These are phyloP conservation scores for Ophiostoma perfectum DNA, from an alignment of 2,329 filamentous ascomycete genomes.

Conservation along the genomic window DNA sequence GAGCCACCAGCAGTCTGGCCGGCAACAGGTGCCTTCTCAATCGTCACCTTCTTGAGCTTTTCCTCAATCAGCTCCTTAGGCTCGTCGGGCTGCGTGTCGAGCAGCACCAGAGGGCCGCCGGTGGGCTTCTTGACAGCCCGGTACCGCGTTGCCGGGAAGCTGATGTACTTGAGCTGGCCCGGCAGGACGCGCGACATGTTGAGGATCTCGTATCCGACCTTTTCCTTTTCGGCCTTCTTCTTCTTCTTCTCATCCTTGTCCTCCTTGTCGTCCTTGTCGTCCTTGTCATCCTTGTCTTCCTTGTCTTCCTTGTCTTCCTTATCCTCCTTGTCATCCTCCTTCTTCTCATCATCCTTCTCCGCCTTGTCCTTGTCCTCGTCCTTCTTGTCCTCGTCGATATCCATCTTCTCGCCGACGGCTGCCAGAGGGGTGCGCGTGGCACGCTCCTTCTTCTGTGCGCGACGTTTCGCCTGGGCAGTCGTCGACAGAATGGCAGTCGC, in stretches of 20 bases:
- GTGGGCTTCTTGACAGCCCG: slow-evolving; percentile 90
- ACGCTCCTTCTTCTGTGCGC: slow-evolving; percentile 89
- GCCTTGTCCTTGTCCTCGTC: slow-evolving; percentile 66
- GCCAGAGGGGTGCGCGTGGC: slow-evolving; percentile 31
- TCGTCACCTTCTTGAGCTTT: slow-evolving; percentile 77
- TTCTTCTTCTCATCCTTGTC: slow-evolving; percentile 61
- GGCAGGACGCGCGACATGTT: slow-evolving; percentile 96
- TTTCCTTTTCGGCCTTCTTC: slow-evolving; percentile 93
- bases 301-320: slow-evolving; percentile 53
- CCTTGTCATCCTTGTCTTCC: slow-evolving; percentile 68
- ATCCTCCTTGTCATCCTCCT: slow-evolving; percentile 40
- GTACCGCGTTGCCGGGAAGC: slow-evolving; percentile 83
- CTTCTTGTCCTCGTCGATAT: slow-evolving; percentile 65
- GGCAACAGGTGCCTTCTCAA: slow-evolving; percentile 56
- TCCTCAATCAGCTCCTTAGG: slow-evolving; percentile 79
- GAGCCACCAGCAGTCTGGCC: slow-evolving; percentile 29
- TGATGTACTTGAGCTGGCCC: slow-evolving; percentile 90
- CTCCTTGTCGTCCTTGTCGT: slow-evolving; percentile 87
- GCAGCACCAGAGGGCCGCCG: slow-evolving; percentile 84
- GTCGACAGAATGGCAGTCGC: slow-evolving; percentile 95
- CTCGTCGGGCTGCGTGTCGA: slow-evolving; percentile 75
- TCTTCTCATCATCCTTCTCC: slow-evolving; percentile 50
- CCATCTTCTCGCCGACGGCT: slow-evolving; percentile 85
- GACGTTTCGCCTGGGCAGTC: slow-evolving; percentile 91
- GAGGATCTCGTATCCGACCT: slow-evolving; percentile 89